These are phyloP conservation scores for Starmerella kuoi DNA, from an alignment of 805 yeast species.

Conservation along the genomic window DNA sequence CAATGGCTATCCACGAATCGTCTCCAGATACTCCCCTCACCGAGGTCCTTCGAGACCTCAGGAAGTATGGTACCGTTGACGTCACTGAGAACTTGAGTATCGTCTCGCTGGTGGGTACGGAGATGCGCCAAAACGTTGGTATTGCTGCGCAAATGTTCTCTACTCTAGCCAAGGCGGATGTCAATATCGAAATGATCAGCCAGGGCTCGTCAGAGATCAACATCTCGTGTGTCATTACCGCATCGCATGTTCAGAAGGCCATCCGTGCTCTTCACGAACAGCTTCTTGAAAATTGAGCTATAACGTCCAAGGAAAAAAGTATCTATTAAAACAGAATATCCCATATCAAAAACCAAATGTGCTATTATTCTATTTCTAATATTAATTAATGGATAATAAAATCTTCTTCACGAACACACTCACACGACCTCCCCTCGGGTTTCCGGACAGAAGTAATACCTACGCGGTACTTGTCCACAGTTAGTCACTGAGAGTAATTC, in stretches of 20 bases:
- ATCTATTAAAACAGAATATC: background rate
- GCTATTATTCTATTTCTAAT: no score
- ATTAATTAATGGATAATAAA: no score
- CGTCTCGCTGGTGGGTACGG: constrained; percentile 88
- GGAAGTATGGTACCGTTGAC: constrained; percentile 77
- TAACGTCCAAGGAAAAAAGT: background rate
- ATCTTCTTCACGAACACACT: no score
- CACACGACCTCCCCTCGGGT: no score
- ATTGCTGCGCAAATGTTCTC: constrained; percentile 96
- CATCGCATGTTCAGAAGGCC: constrained; percentile 71
- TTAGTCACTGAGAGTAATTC: no score
- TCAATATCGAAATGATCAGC: constrained; percentile 94
- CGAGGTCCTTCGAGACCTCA: constrained; percentile 65
- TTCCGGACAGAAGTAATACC: no score
- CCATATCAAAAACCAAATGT: no score
- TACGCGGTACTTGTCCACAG: no score
- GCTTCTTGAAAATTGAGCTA: constrained; percentile 34
- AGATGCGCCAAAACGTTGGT: constrained; percentile 93
- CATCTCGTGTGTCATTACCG: constrained; percentile 87
- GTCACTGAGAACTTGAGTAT: constrained; percentile 79
- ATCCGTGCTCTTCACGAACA: constrained; percentile 72
- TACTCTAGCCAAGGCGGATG: constrained; percentile 77
- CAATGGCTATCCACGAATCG: constrained; percentile 81
- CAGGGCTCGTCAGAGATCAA: constrained; percentile 98
- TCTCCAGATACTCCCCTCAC: constrained; percentile 51